These are phyloP conservation scores for Fraxinus pennsylvanica DNA, from an alignment of 257 asterid genomes.

Conservation along the genomic window DNA sequence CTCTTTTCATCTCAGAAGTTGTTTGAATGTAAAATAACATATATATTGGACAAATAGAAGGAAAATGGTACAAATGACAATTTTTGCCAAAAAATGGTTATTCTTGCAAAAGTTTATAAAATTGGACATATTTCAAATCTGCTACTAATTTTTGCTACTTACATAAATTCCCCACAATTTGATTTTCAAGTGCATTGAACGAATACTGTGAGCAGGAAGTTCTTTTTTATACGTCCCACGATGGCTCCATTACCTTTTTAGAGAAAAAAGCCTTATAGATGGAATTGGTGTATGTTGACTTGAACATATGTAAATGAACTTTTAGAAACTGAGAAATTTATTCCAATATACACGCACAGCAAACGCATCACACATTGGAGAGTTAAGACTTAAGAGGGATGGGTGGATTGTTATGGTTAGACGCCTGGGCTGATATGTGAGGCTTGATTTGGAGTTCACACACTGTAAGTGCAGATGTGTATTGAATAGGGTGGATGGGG, in stretches of 20 bases:
- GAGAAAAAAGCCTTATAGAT: neutral
- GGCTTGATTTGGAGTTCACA: neutral
- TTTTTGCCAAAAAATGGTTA: too few species aligned
- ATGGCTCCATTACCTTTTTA: constrained; percentile 2
- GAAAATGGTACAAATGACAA: too few species aligned
- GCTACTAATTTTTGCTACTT: too few species aligned
- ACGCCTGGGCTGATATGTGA: neutral
- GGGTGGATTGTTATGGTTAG: neutral
- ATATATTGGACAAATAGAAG: too few species aligned
- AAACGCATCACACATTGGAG: neutral
- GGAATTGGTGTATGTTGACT: neutral
- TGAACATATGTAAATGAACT: neutral
- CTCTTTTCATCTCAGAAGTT: too few species aligned
- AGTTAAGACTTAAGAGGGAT: neutral
- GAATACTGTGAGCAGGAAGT: neutral
- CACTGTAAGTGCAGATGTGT: neutral
- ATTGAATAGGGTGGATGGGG: neutral
- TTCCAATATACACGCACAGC: neutral
- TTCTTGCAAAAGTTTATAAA: too few species aligned
- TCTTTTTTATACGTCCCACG: neutral
- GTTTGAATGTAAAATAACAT: too few species aligned
- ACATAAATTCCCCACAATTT: neutral
- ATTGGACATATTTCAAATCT: too few species aligned
- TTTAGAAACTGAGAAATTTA: neutral
- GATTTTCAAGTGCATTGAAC: constrained; percentile 4